phyloP scores from a whole-genome alignment of 768 basidiomycete species.

The Pholiota conissans region DNA sequence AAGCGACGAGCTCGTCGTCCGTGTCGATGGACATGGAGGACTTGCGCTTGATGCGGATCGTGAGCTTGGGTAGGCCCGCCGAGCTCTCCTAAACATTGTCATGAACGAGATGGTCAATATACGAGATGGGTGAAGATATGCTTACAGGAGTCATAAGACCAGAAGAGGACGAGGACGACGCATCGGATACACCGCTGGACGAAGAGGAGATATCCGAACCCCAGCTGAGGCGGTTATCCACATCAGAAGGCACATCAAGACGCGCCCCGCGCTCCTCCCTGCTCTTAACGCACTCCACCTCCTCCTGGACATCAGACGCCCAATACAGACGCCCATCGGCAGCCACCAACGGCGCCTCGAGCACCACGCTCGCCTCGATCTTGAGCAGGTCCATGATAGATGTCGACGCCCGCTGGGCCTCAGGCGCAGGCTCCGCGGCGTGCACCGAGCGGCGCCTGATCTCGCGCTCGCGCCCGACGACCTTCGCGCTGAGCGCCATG shows the following conservation, averaged over 20 bases:
- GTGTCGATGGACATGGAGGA: neutral
- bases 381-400: constrained; percentile 4
- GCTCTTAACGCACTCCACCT: neutral
- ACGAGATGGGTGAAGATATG: neutral
- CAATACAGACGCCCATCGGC: neutral
- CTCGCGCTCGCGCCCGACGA: constrained; percentile 4
- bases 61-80: neutral
- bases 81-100: neutral
- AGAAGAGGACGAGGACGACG: neutral
- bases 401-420: no score
- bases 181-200: constrained; percentile 11
- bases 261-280: neutral
- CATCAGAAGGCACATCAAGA: constrained; percentile 29
- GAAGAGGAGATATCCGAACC: constrained; percentile 21
- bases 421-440: constrained; percentile 28
- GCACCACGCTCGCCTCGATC: constrained; percentile 17
- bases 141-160: neutral
- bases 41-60: constrained; percentile 3
- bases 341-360: neutral
- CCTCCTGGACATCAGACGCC: neutral
- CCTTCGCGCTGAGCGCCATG: neutral
- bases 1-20: neutral
- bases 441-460: constrained; percentile 14
- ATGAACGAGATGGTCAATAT: neutral
- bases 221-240: constrained; percentile 20